These are phyloP conservation scores for Geopyxis carbonaria DNA, from an alignment of 495 filamentous ascomycete species.

Conservation along the genomic window DNA sequence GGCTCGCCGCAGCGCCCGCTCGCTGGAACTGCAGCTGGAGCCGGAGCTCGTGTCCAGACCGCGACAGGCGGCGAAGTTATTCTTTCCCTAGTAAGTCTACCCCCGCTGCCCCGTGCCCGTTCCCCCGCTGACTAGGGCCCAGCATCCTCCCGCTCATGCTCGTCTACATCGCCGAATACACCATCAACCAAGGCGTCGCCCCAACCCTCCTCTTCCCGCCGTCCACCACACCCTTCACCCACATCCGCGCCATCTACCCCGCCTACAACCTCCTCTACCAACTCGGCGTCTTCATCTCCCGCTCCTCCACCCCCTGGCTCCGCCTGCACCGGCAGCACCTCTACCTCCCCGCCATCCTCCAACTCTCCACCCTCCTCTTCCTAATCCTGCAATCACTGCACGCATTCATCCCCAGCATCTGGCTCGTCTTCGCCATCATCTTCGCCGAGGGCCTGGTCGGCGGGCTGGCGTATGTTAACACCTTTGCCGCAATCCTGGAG, in stretches of 20 bases:
- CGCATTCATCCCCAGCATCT: constrained; percentile 64
- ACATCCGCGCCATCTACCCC: constrained; percentile 83
- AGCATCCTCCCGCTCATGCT: constrained; percentile 83
- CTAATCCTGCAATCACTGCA: constrained; percentile 58
- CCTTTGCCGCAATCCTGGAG: constrained; percentile 80
- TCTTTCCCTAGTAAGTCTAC: constrained; percentile 46
- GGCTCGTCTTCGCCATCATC: constrained; percentile 57
- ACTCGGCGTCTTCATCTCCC: constrained; percentile 16
- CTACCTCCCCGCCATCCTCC: constrained; percentile 66
- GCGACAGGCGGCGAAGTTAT: constrained; percentile 36
- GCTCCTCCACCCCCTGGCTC: constrained; percentile 37
- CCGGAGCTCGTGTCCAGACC: no score
- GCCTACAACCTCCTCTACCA: constrained; percentile 87
- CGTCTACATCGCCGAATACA: constrained; percentile 91
- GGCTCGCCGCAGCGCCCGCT: no score
- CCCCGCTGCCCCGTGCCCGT: constrained; percentile 18
- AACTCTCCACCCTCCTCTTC: constrained; percentile 56
- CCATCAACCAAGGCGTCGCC: constrained; percentile 83
- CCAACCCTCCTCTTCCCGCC: constrained; percentile 82
- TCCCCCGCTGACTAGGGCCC: constrained; percentile 2
- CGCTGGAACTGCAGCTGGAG: no score
- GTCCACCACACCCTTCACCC: constrained; percentile 50
- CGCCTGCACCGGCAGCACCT: constrained; percentile 77
- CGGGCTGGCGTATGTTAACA: constrained; percentile 81
- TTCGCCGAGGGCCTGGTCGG: constrained; percentile 92